Conservation (phyloP, 495 filamentous ascomycete genomes). For the Parathielavia hyrcaniae region DNA sequence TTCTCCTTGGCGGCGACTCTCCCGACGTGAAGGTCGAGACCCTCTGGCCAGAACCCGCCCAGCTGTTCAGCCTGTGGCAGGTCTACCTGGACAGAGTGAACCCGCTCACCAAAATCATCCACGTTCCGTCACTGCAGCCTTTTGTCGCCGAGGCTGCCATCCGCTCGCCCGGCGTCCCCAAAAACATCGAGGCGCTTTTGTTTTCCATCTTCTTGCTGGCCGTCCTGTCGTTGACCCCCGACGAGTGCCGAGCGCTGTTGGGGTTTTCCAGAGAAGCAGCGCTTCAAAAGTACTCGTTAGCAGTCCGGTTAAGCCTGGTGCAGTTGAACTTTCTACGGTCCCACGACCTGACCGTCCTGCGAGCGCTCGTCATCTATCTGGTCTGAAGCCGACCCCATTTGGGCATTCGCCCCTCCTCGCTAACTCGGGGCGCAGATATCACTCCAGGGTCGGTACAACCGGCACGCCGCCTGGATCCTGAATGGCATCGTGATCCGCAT, state of each 20-base stretch:
- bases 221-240: conserved; percentile 40
- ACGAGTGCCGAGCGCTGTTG: conserved; percentile 46
- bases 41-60: conserved; percentile 57
- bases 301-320: conserved; percentile 44
- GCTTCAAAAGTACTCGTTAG: conserved; percentile 37
- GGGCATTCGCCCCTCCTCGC: background rate
- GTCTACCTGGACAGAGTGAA: conserved; percentile 61
- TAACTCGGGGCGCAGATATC: conserved; percentile 36
- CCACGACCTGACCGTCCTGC: conserved; percentile 48
- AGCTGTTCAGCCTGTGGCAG: conserved; percentile 67
- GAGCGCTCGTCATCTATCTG: conserved; percentile 49
- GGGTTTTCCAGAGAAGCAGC: conserved; percentile 40
- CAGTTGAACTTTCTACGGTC: conserved; percentile 47
- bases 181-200: conserved; percentile 46
- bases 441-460: conserved; percentile 47
- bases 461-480: conserved; percentile 47
- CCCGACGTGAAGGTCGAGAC: conserved; percentile 31
- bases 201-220: conserved; percentile 52
- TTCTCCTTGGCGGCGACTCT: conserved; percentile 31
- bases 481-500: conserved; percentile 56
- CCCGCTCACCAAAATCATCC: conserved; percentile 64
- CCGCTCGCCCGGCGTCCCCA: conserved; percentile 38
- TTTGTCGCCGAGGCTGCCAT: conserved; percentile 40
- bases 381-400: conserved; percentile 32
- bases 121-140: conserved; percentile 58